These are phyloP conservation scores for Penicillium dipodomyicola DNA, from an alignment of 495 filamentous ascomycete species.

Conservation along the genomic window DNA sequence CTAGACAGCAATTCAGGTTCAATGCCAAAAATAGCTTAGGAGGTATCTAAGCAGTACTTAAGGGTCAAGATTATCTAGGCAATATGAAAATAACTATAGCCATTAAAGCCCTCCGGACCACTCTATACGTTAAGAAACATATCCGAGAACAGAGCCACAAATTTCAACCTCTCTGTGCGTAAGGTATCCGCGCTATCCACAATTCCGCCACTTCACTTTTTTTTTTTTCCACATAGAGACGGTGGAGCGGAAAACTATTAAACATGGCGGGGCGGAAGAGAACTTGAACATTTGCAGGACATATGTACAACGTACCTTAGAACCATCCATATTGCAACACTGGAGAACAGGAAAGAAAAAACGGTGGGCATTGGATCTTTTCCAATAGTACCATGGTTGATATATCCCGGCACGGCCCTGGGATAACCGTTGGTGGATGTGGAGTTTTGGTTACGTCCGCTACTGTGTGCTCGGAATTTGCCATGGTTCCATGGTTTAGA, in stretches of 20 bases:
- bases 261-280: conserved; percentile 21
- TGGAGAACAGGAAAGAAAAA: neutral
- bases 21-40: neutral
- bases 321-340: neutral
- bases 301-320: neutral
- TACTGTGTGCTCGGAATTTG: conserved; percentile 15
- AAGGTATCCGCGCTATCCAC: conserved; percentile 25
- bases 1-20: neutral
- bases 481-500: conserved; percentile 16
- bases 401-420: conserved; percentile 27
- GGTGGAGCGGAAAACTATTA: conserved; percentile 22
- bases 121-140: neutral
- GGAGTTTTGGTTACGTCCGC: conserved; percentile 19
- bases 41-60: neutral
- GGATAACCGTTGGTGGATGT: conserved; percentile 28
- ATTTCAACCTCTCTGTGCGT: conserved; percentile 14
- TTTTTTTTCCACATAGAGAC: conserved; percentile 24
- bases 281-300: neutral
- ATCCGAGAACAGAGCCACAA: neutral
- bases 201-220: conserved; percentile 13
- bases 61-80: neutral
- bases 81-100: neutral
- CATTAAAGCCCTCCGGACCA: neutral
- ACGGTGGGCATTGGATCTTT: conserved; percentile 1
- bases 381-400: conserved; percentile 23